Evolutionary conservation across 371 early-diverging fungal genomes (phyloP).

Genomic region (Zancudomyces culisetae): DNA sequence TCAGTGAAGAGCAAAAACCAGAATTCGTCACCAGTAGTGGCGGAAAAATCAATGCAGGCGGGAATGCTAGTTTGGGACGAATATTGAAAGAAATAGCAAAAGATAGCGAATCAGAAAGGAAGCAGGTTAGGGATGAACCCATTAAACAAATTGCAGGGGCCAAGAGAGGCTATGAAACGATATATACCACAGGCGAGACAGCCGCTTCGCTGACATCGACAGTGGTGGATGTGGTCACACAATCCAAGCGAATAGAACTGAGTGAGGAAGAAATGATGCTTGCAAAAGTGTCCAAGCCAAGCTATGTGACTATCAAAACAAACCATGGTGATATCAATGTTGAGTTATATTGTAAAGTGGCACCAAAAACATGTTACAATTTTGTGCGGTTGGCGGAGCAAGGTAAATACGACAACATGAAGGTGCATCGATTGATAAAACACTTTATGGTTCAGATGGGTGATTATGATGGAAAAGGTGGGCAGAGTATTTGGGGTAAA

Average conservation of each 20-base stretch:
- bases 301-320: constrained; percentile 54
- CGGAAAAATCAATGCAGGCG: not conserved
- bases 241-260: constrained; percentile 42
- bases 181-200: constrained; percentile 59
- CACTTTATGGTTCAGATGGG: constrained; percentile 81
- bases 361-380: constrained; percentile 78
- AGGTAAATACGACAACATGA: constrained; percentile 73
- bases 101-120: not conserved
- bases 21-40: not conserved
- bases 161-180: constrained; percentile 36
- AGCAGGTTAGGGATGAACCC: not conserved
- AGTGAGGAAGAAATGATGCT: constrained; percentile 76
- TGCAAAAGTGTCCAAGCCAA: constrained; percentile 49
- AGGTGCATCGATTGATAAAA: constrained; percentile 80
- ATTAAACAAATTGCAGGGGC: constrained; percentile 1
- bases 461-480: constrained; percentile 79
- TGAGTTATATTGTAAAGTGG: constrained; percentile 62
- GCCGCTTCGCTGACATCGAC: constrained; percentile 81
- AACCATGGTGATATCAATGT: constrained; percentile 72
- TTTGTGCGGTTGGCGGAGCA: constrained; percentile 65
- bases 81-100: not conserved
- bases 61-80: not conserved
- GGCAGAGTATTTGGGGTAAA: constrained; percentile 66
- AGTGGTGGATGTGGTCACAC: constrained; percentile 47
- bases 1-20: too few relatives aligned